These are phyloP conservation scores for Colletotrichum cereale DNA, from an alignment of 2,329 filamentous ascomycete species.

Conservation along the genomic window DNA sequence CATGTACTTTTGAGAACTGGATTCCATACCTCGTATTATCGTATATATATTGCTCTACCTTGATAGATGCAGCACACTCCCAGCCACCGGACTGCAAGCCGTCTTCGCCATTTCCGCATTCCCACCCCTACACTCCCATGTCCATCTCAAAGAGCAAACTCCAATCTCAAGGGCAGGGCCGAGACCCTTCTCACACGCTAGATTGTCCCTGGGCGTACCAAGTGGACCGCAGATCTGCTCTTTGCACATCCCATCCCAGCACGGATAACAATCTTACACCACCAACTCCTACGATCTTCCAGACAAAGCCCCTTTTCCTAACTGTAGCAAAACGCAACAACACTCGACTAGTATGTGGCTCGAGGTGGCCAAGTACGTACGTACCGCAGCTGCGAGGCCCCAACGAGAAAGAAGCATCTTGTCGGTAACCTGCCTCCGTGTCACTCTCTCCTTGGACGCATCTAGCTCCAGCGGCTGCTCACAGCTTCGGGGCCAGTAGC, in stretches of 20 bases:
- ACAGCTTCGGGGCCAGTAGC: conserved; percentile 16
- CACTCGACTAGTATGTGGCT: neutral
- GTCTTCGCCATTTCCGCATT: neutral
- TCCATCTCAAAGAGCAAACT: conserved; percentile 11
- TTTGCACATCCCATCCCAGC: conserved; percentile 27
- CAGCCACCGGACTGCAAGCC: neutral
- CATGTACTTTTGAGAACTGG: too few species aligned
- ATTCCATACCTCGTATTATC: neutral
- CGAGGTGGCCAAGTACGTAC: neutral
- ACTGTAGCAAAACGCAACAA: neutral
- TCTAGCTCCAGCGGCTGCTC: conserved; percentile 28
- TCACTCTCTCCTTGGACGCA: conserved; percentile 4
- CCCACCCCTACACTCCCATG: neutral
- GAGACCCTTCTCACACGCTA: conserved; percentile 4
- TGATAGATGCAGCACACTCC: neutral
- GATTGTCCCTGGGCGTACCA: conserved; percentile 4
- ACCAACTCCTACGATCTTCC: conserved; percentile 11
- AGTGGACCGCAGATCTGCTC: conserved; percentile 29
- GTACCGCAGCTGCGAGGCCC: neutral
- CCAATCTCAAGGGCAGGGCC: conserved; percentile 6
- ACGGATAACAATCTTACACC: conserved; percentile 3
- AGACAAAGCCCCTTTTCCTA: conserved; percentile 24
- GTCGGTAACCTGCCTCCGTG: conserved; percentile 21
- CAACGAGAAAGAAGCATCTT: conserved; percentile 12
- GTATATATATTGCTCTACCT: neutral